Base-by-base conservation (phyloP, 2,329 filamentous ascomycete genomes). In the Fusarium continuum region DNA sequence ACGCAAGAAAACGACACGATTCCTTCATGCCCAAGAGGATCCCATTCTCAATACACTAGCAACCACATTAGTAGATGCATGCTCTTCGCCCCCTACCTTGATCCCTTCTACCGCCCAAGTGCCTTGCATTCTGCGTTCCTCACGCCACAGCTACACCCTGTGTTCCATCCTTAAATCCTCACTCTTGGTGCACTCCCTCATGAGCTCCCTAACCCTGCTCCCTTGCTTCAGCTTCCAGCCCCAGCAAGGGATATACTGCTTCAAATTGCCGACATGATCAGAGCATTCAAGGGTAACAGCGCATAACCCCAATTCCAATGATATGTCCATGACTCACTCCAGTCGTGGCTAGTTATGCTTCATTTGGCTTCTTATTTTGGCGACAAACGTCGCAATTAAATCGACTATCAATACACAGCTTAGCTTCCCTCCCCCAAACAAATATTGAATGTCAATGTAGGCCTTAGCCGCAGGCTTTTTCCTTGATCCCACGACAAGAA, bases 401-500 rank as follows among this genome's bases (percentile, higher is more conserved):
- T 45, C 47, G 54, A 54, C 57, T 65, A 66, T 48, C 47, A 63
- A 47, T 65, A 65, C 62, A 64, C 44, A 47, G 40, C 22, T 48
- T 31, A 35, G 38, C 46, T 36, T 63, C 48, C 40, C 52, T 32
- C n/a, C 39, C n/a, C n/a, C n/a, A n/a, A n/a, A 47, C 43, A 32
- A 36, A 40, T 25, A 39, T 57, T 41, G 47, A 57, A 19, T 36
- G 31, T 32, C 19, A 23, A 43, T 44, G 17, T 29, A 44, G 25
- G 29, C 49, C 25, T 53, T 36, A 17, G 26, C 52, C 52, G 47
- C 41, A 40, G 52, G 40, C 22, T 41, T 65, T 45, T 45, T 35
- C 17, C 36, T 49, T 26, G 38, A 51, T 40, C 38, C 39, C 44
- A 45, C 40, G 47, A 47, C 57, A 28, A 36, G 53, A 34, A 55